Evolutionary conservation across 1,284 basidiomycete genomes (phyloP).

Genomic region (Trichosporon ovoides): DNA sequence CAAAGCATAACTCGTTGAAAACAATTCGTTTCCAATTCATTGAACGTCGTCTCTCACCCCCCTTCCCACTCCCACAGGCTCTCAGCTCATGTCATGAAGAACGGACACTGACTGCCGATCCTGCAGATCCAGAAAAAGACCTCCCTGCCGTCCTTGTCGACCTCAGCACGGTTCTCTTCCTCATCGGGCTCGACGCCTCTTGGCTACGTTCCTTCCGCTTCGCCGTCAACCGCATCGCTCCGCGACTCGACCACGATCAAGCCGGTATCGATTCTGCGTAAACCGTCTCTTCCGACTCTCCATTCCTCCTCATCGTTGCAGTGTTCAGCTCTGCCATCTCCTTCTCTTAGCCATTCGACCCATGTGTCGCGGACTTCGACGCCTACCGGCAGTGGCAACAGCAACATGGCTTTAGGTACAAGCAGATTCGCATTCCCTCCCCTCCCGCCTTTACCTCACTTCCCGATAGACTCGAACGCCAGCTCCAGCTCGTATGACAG

Average conservation of each 20-base stretch:
- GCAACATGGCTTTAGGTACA: neutral
- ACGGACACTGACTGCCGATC: neutral
- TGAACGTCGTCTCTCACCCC: neutral
- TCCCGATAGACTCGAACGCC: neutral
- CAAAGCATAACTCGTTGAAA: neutral
- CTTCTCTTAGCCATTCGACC: neutral
- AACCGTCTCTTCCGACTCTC: constrained; percentile 13
- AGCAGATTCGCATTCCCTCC: constrained; percentile 14
- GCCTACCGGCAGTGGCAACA: neutral
- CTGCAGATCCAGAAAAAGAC: neutral
- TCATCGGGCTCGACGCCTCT: no score
- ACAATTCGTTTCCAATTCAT: neutral
- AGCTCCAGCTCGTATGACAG: neutral
- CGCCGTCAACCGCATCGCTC: neutral
- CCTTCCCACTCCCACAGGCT: neutral
- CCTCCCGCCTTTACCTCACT: constrained; percentile 17
- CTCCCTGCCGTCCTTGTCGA: neutral
- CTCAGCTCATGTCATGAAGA: neutral
- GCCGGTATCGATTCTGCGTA: constrained; percentile 19
- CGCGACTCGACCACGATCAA: neutral
- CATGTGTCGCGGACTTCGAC: neutral
- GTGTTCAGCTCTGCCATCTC: neutral
- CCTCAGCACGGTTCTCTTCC: neutral
- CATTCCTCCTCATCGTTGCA: no score
- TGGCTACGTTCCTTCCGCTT: neutral